Conservation (phyloP, 2,329 filamentous ascomycete species). For the Periconia digitata region DNA sequence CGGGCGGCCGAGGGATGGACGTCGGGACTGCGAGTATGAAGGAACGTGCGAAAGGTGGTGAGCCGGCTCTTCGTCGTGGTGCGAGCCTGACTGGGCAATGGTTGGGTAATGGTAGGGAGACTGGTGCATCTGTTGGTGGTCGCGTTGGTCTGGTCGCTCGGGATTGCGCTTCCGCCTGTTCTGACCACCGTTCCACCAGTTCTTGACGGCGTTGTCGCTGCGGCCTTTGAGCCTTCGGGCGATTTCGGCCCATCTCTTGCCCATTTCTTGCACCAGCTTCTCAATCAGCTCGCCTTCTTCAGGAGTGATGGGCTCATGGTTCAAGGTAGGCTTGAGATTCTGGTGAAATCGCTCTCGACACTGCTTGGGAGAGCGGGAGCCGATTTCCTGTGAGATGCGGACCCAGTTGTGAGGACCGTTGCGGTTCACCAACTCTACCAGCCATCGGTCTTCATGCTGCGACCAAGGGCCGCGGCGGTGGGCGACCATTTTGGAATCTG, state of each 20-base stretch:
- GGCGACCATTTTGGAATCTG: conserved; percentile 45
- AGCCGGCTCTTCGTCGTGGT: conserved; percentile 24
- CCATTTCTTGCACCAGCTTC: conserved; percentile 72
- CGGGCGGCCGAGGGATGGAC: conserved; percentile 29
- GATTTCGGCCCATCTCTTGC: conserved; percentile 92
- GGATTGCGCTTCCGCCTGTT: conserved; percentile 66
- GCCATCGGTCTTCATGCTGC: conserved; percentile 69
- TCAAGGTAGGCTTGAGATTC: conserved; percentile 83
- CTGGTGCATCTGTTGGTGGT: conserved; percentile 32
- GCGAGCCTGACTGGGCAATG: conserved; percentile 20
- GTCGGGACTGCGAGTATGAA: conserved; percentile 32
- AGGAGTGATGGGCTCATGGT: conserved; percentile 75
- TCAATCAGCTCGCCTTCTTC: conserved; percentile 76
- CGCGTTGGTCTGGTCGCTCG: conserved; percentile 31
- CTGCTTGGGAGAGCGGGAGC: conserved; percentile 84
- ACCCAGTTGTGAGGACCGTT: conserved; percentile 89
- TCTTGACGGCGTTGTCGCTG: conserved; percentile 95
- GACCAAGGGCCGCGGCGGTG: conserved; percentile 84
- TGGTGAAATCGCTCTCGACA: conserved; percentile 94
- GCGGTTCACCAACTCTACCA: conserved; percentile 69
- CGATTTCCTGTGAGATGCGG: conserved; percentile 73
- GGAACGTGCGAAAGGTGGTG: conserved; percentile 18
- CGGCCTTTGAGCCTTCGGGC: conserved; percentile 77
- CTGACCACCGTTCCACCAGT: conserved; percentile 95
- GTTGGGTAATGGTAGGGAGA: conserved; percentile 35